Evolutionary conservation across 345 rosid species (phyloP).

Genomic region (Jatropha curcas): DNA sequence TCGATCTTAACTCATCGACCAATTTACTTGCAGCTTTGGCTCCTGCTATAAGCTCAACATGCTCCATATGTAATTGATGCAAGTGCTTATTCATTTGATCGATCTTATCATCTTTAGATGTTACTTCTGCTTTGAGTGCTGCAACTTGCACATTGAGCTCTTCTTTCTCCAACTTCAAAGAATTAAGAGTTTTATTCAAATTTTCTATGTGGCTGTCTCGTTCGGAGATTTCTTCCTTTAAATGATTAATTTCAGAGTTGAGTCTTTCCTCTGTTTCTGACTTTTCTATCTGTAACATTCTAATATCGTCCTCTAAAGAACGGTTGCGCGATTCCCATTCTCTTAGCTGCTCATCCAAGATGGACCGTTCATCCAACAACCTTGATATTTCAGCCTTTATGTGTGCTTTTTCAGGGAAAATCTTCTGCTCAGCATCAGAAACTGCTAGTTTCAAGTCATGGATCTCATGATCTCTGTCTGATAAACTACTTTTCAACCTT

Average conservation of each 20-base stretch:
- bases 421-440: constrained; percentile 50
- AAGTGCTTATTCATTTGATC: constrained; percentile 48
- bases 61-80: constrained; percentile 31
- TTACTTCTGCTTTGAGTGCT: constrained; percentile 45
- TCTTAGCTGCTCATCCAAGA: constrained; percentile 41
- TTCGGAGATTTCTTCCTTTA: constrained; percentile 43
- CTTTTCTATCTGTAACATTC: constrained; percentile 38
- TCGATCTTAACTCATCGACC: constrained; percentile 37
- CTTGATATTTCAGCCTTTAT: constrained; percentile 45
- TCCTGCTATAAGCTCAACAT: constrained; percentile 34
- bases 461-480: constrained; percentile 39
- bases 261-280: constrained; percentile 37
- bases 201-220: constrained; percentile 32
- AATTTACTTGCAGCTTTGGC: constrained; percentile 35
- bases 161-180: constrained; percentile 54
- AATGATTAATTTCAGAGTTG: constrained; percentile 35
- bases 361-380: constrained; percentile 41
- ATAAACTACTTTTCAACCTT: constrained; percentile 34
- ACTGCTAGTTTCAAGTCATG: constrained; percentile 40
- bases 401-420: constrained; percentile 52
- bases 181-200: constrained; percentile 46
- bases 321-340: constrained; percentile 44
- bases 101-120: constrained; percentile 41
- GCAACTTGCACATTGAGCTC: constrained; percentile 39
- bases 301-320: constrained; percentile 43